These are phyloP conservation scores for Collybiopsis confluens DNA, from an alignment of 768 basidiomycete genomes.

Conservation along the genomic window DNA sequence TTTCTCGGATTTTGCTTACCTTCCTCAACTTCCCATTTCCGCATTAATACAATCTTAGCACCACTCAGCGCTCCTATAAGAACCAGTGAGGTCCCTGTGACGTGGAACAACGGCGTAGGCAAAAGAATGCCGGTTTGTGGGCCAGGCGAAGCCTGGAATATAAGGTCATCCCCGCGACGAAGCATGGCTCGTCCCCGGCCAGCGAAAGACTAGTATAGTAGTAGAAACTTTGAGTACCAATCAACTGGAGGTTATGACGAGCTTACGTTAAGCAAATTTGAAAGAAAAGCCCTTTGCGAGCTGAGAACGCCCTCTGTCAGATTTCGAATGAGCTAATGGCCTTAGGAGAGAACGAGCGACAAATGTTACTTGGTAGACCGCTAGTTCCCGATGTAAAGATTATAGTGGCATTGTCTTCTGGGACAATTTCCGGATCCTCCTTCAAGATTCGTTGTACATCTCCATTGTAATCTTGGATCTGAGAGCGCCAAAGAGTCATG, in stretches of 20 bases:
- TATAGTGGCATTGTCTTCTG: slow-evolving; percentile 61
- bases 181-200: slow-evolving; percentile 40
- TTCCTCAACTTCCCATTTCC: slow-evolving; percentile 53
- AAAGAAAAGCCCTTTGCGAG: slow-evolving; percentile 58
- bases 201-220: slow-evolving; percentile 34
- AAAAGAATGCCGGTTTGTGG: slow-evolving; percentile 49
- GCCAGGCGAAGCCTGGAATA: slow-evolving; percentile 23
- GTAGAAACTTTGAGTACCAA: too few species aligned
- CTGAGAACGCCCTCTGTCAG: slow-evolving; percentile 52
- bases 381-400: slow-evolving; percentile 59
- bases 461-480: slow-evolving; percentile 27
- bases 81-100: slow-evolving; percentile 49
- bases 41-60: slow-evolving; percentile 51
- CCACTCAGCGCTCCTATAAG: slow-evolving; percentile 54
- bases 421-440: slow-evolving; percentile 29
- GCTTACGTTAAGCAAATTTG: slow-evolving; percentile 52
- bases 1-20: slow-evolving; percentile 28
- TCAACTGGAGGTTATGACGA: neutral
- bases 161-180: slow-evolving; percentile 40
- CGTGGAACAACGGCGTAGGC: slow-evolving; percentile 67
- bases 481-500: slow-evolving; percentile 37
- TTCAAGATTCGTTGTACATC: slow-evolving; percentile 12
- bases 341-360: neutral
- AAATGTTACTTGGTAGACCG: slow-evolving; percentile 6
- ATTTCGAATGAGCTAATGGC: slow-evolving; percentile 26